A percentile compares a stretch with the other conserved stretches of the same genome.
Conservation (phyloP, 176 grass and related monocot species). For the Hordeum vulgare region DNA sequence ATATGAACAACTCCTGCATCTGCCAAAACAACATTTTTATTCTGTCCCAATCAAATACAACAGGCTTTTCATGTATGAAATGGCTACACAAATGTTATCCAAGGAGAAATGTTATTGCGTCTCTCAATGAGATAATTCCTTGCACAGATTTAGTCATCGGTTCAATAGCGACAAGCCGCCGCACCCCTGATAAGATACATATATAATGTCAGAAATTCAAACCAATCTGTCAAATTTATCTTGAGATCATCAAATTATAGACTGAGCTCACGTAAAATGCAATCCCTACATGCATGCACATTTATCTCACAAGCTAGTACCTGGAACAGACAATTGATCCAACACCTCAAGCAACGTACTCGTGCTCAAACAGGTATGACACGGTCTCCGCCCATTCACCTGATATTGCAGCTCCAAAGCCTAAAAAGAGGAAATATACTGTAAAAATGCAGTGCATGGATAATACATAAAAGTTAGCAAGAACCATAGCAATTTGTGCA, state of each 20-base stretch:
- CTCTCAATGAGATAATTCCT: slow-evolving; percentile 65
- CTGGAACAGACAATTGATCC: slow-evolving; percentile 53
- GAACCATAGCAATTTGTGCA: not conserved
- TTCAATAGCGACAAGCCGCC: slow-evolving; percentile 48
- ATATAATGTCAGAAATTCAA: not conserved
- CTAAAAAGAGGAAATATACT: slow-evolving; percentile 13
- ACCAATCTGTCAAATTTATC: not conserved
- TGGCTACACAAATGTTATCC: slow-evolving; percentile 56
- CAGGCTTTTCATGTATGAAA: slow-evolving; percentile 47
- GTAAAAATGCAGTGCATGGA: not conserved
- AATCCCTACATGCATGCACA: not conserved
- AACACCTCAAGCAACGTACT: slow-evolving; percentile 44
- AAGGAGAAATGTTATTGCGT: slow-evolving; percentile 51
- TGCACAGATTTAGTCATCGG: slow-evolving; percentile 47
- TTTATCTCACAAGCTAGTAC: slow-evolving; percentile 26
- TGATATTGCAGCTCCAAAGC: slow-evolving; percentile 56
- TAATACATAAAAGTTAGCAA: not conserved
- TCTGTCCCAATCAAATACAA: slow-evolving; percentile 30
- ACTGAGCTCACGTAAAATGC: not conserved
- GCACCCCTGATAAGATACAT: slow-evolving; percentile 33
- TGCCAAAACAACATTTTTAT: slow-evolving; percentile 35
- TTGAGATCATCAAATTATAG: not conserved
- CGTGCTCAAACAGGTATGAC: slow-evolving; percentile 45
- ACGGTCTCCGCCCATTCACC: slow-evolving; percentile 48
- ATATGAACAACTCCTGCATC: slow-evolving; percentile 2